Percentiles rank a stretch among this genome's conserved stretches.
Conservation (phyloP, 2,329 filamentous ascomycete species). For the Sporothrix schenckii region DNA sequence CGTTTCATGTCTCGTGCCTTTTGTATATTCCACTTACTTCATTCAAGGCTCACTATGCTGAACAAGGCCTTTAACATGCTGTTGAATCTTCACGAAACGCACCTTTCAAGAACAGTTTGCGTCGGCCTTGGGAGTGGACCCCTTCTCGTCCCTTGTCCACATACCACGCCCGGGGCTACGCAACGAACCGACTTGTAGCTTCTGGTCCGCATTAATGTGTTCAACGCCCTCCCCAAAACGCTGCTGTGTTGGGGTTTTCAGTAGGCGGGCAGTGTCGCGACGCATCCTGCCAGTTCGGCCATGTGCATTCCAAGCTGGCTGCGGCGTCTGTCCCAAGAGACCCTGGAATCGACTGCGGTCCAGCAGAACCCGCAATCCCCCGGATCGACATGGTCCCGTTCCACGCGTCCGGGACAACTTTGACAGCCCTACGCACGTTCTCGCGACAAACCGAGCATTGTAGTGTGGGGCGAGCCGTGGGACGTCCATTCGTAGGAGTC, state of each 20-base stretch:
- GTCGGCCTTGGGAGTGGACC: too few species aligned
- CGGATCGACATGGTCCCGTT: background rate
- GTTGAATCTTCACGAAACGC: too few species aligned
- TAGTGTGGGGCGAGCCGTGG: background rate
- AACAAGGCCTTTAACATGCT: too few species aligned
- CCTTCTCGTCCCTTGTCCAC: too few species aligned
- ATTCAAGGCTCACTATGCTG: too few species aligned
- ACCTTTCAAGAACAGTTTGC: background rate
- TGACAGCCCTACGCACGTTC: background rate
- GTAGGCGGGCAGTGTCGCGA: background rate
- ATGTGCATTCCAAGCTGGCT: too few species aligned
- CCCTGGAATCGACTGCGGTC: background rate
- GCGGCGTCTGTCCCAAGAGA: background rate
- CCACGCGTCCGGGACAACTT: background rate
- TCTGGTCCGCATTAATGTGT: background rate
- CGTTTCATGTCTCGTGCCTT: too few species aligned
- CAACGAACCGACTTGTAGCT: background rate
- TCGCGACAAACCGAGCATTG: background rate
- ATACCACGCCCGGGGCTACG: too few species aligned
- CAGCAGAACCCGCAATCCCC: background rate
- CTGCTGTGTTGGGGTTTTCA: background rate
- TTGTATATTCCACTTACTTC: too few species aligned
- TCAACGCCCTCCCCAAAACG: background rate
- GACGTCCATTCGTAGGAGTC: background rate
- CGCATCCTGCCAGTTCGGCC: background rate